A percentile compares a stretch with the other conserved stretches of the same genome.
phyloP scores from a whole-genome alignment of 495 filamentous ascomycete genomes.

The Daldinia vernicosa region DNA sequence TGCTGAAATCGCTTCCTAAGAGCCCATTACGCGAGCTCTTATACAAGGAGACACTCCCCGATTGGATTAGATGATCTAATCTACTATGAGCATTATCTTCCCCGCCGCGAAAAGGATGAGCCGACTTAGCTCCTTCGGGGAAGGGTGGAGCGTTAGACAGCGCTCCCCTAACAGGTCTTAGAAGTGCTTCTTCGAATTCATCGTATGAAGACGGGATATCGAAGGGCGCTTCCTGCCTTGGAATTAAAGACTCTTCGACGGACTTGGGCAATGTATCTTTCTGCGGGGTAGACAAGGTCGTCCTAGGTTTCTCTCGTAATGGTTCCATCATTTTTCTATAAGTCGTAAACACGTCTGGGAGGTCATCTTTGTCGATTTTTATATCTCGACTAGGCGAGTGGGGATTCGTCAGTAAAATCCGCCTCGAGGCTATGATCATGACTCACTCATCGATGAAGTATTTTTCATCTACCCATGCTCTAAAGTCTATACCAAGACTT shows the following conservation, averaged over 20 bases:
- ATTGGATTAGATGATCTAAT: constrained; percentile 64
- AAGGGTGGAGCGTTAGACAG: constrained; percentile 51
- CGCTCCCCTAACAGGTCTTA: constrained; percentile 58
- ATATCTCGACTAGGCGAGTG: constrained; percentile 62
- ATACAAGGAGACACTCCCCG: constrained; percentile 66
- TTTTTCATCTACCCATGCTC: constrained; percentile 73
- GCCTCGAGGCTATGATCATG: neutral
- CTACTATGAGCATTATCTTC: constrained; percentile 64
- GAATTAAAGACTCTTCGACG: constrained; percentile 55
- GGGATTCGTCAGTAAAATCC: neutral
- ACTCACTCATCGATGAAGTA: constrained; percentile 78
- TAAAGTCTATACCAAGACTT: constrained; percentile 61
- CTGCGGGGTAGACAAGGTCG: constrained; percentile 54
- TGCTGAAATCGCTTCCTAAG: constrained; percentile 71
- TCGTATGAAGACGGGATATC: constrained; percentile 62
- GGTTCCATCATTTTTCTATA: constrained; percentile 74
- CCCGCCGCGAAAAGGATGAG: constrained; percentile 74
- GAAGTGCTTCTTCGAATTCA: constrained; percentile 59
- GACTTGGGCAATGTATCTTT: constrained; percentile 61
- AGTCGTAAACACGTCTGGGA: constrained; percentile 73
- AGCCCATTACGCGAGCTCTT: constrained; percentile 75
- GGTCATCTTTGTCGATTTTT: constrained; percentile 57
- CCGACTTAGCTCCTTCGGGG: constrained; percentile 60
- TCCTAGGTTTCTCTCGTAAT: constrained; percentile 65
- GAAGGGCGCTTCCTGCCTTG: constrained; percentile 67